Conservation (phyloP, 176 grass and related monocot genomes). For the Oryza brachyantha region DNA sequence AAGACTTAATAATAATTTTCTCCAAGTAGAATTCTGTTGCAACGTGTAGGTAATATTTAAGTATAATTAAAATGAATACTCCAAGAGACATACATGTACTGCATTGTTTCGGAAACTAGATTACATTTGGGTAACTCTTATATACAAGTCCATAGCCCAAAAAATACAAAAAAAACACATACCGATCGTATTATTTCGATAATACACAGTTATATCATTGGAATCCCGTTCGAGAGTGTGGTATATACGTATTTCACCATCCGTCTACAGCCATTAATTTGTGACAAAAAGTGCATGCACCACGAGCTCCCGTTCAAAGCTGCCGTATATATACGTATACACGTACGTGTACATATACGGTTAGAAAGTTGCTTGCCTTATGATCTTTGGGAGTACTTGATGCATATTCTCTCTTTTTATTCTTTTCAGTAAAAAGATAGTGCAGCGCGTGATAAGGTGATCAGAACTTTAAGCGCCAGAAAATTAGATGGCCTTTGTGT, state of each 20-base stretch:
- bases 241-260: neutral
- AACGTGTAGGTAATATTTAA: no score
- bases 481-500: conserved; percentile 32
- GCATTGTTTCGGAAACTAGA: no score
- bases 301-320: neutral
- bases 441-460: conserved; percentile 33
- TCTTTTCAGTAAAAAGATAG: conserved; percentile 35
- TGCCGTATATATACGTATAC: neutral
- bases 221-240: no score
- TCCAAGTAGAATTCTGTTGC: no score
- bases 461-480: conserved; percentile 37
- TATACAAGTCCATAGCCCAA: no score
- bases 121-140: no score
- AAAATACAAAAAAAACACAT: neutral
- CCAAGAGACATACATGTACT: no score
- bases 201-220: neutral
- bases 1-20: no score
- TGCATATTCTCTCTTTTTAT: neutral
- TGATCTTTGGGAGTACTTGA: conserved; percentile 17
- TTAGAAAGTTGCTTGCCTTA: neutral
- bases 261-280: neutral
- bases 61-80: no score
- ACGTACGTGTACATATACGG: no score
- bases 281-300: neutral
- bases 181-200: neutral